Evolutionary conservation across 306 rosid genomes (phyloP).

Genomic region (Gillenia trifoliata): DNA sequence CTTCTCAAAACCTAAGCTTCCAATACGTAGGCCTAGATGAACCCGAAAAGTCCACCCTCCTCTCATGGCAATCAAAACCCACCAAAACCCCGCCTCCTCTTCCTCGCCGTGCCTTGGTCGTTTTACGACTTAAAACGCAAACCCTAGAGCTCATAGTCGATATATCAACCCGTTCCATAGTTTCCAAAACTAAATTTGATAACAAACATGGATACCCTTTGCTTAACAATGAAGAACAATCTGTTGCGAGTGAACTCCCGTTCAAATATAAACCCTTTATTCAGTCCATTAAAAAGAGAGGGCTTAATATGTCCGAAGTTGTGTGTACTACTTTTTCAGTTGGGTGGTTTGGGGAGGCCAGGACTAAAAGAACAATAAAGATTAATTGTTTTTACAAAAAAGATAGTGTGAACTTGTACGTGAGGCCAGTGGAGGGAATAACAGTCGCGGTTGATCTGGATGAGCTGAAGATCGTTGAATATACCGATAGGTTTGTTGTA

Average conservation of each 20-base stretch:
- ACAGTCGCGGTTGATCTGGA: slow-evolving; percentile 32
- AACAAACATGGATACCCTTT: slow-evolving; percentile 11
- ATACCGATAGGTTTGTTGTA: slow-evolving; percentile 17
- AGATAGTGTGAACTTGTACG: slow-evolving; percentile 26
- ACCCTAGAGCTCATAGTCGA: slow-evolving; percentile 19
- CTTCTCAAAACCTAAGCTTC: slow-evolving; percentile 28
- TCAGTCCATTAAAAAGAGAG: slow-evolving; percentile 23
- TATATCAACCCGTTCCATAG: neutral
- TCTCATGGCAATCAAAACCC: slow-evolving; percentile 41
- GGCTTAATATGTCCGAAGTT: slow-evolving; percentile 28
- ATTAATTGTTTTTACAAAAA: slow-evolving; percentile 20
- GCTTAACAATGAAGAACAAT: slow-evolving; percentile 1
- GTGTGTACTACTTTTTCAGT: slow-evolving; percentile 21
- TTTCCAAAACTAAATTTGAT: slow-evolving; percentile 7
- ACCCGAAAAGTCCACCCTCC: slow-evolving; percentile 36
- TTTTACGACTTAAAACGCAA: slow-evolving; percentile 29
- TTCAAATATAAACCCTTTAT: slow-evolving; percentile 15
- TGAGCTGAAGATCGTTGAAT: slow-evolving; percentile 29
- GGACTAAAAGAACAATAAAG: slow-evolving; percentile 11
- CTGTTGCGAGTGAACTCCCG: slow-evolving; percentile 11
- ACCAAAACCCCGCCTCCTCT: neutral
- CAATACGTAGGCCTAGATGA: slow-evolving; percentile 56
- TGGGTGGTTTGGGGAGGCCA: slow-evolving; percentile 37
- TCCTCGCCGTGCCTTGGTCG: slow-evolving; percentile 45
- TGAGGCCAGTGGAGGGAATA: slow-evolving; percentile 40